These are phyloP conservation scores for Sclerotinia trifoliorum DNA, from an alignment of 2,329 filamentous ascomycete genomes.

Conservation along the genomic window DNA sequence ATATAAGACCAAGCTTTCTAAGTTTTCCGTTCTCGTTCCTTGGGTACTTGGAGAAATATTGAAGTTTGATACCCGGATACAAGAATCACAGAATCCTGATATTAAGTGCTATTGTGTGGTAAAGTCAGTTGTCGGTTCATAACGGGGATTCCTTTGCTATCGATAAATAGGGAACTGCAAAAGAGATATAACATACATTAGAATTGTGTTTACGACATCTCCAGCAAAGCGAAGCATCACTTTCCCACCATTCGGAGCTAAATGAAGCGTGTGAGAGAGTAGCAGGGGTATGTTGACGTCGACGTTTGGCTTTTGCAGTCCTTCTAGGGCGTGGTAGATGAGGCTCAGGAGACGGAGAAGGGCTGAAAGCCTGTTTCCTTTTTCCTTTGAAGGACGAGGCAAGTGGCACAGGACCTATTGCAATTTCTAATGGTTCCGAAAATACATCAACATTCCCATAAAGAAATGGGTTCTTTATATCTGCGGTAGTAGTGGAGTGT, in stretches of 20 bases:
- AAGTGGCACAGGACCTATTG: background rate
- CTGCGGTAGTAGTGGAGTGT: background rate
- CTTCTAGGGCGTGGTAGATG: constrained; percentile 4
- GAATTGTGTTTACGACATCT: constrained; percentile 17
- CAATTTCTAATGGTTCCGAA: constrained; percentile 5
- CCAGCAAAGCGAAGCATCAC: constrained; percentile 19
- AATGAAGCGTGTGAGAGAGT: background rate
- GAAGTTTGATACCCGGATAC: constrained; percentile 26
- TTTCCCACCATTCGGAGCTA: background rate
- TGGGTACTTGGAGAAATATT: constrained; percentile 24
- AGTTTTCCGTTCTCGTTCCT: constrained; percentile 24
- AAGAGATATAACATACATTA: constrained; percentile 3
- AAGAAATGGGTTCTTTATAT: constrained; percentile 9
- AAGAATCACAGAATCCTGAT: constrained; percentile 26
- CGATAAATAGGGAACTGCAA: background rate
- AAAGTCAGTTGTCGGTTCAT: background rate
- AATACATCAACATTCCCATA: constrained; percentile 11
- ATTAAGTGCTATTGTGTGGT: constrained; percentile 14
- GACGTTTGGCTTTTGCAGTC: constrained; percentile 17
- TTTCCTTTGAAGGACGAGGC: background rate
- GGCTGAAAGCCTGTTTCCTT: constrained; percentile 15
- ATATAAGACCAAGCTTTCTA: constrained; percentile 28
- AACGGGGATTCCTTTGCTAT: background rate
- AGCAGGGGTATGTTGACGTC: background rate
- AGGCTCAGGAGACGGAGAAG: constrained; percentile 8